phyloP scores from a whole-genome alignment of 768 basidiomycete genomes.

The Suillus americanus region DNA sequence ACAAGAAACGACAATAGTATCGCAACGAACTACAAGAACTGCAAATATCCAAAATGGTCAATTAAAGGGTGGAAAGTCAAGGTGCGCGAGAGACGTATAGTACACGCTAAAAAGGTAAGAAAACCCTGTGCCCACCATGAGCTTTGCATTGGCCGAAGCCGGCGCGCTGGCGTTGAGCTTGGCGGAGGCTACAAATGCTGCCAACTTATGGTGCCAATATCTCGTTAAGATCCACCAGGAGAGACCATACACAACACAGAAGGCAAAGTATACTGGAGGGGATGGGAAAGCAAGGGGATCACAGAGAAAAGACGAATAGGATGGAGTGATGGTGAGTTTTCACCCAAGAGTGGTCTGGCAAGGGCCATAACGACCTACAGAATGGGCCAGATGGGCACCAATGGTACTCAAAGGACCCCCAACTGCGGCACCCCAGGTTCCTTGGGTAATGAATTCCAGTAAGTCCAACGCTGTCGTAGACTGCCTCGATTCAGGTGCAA shows the following conservation, averaged over 20 bases:
- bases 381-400: slow-evolving; percentile 21
- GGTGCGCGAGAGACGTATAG: background rate
- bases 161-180: background rate
- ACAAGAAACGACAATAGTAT: background rate
- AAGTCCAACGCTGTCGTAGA: slow-evolving; percentile 26
- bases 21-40: background rate
- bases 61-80: background rate
- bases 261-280: background rate
- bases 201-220: background rate
- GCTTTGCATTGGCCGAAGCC: slow-evolving; percentile 7
- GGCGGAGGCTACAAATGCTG: background rate
- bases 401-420: slow-evolving; percentile 25
- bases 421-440: slow-evolving; percentile 21
- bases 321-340: background rate
- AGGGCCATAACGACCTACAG: slow-evolving; percentile 17
- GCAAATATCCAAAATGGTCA: background rate
- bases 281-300: slow-evolving; percentile 4
- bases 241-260: slow-evolving; percentile 2
- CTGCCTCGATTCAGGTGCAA: background rate
- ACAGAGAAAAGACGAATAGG: background rate
- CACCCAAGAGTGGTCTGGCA: slow-evolving; percentile 22
- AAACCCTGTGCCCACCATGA: background rate
- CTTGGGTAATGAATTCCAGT: slow-evolving; percentile 25
- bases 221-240: background rate
- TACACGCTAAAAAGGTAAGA: slow-evolving; percentile 1